phyloP scores from a whole-genome alignment of 768 basidiomycete species.

The Termitomyces sp. region DNA sequence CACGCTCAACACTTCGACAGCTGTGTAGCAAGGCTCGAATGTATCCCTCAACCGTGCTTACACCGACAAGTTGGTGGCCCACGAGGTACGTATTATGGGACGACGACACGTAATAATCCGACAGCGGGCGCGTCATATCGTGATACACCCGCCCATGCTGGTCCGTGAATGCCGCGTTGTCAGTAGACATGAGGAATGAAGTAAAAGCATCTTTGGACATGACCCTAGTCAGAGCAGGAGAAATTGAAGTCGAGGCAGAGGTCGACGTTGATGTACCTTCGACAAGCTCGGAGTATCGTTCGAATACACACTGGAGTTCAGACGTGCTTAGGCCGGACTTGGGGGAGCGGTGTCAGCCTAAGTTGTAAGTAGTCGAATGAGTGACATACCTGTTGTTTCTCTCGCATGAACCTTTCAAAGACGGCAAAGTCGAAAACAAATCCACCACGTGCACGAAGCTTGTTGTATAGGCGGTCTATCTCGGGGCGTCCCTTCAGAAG shows the following conservation, averaged over 20 bases:
- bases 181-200: slow-evolving; percentile 74
- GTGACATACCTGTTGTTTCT: slow-evolving; percentile 36
- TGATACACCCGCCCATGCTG: slow-evolving; percentile 47
- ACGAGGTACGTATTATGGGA: slow-evolving; percentile 92
- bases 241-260: slow-evolving; percentile 2
- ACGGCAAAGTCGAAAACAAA: slow-evolving; percentile 34
- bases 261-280: slow-evolving; percentile 21
- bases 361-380: neutral
- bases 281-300: slow-evolving; percentile 27
- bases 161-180: slow-evolving; percentile 59
- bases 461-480: slow-evolving; percentile 58
- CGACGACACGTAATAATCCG: slow-evolving; percentile 85
- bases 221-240: slow-evolving; percentile 10
- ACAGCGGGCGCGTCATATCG: slow-evolving; percentile 86
- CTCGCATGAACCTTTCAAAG: slow-evolving; percentile 43
- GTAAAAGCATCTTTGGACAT: slow-evolving; percentile 66
- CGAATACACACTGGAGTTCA: slow-evolving; percentile 33
- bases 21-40: slow-evolving; percentile 86
- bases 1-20: slow-evolving; percentile 90
- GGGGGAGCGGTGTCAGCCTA: neutral
- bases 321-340: slow-evolving; percentile 32
- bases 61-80: slow-evolving; percentile 82
- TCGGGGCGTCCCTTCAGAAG: slow-evolving; percentile 81
- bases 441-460: slow-evolving; percentile 25
- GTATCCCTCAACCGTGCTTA: slow-evolving; percentile 91